Base-by-base conservation (phyloP, 164 flowering plant species). In the Chloranthus sessilifolius region DNA sequence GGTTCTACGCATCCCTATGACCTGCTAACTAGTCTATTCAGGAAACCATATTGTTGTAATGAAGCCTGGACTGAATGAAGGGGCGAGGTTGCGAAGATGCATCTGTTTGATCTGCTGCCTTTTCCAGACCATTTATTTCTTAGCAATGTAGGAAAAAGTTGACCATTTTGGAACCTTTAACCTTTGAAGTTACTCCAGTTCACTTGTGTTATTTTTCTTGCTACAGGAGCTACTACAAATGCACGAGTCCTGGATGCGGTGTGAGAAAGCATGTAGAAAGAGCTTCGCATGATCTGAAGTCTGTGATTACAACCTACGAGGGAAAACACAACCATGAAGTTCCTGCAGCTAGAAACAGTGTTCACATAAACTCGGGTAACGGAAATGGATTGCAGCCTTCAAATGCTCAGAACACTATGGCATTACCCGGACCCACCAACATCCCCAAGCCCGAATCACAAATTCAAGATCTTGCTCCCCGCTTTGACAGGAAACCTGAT, bases 311-410 rank as follows among this genome's bases (percentile, higher is more conserved):
- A 34, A 81, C 95, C 7, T 88, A 88, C 30, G 95, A 88, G 44
- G 96, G 96, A 30, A 88, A 83, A 60, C 96, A 85, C 73, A 83
- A 79, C 58, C 96, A 88, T 68, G 96, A 85, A 68, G 83, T 88
- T 16, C 95, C 96, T 5, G 75, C 78, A 28, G 79, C 91, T n/a
- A 70, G 79, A 56, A 88, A 67, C 69, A 71, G 81, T 47, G 64
- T 59, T 51, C 72, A 73, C 23, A 52, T 51, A 6, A 79, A 64
- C 68, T 64, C 79, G 3, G 58, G 44, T 46, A 54, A 22, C 36
- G 70, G 66, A 20, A 47, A 43, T 44, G 39, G 67, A 7, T 48
- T 63, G 20, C 34, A 63, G 38, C 24, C 40, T n/a, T 8, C 63
- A 22, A 59, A 33, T 45, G 42, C 66, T 30, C 81, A 72, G 29